These are phyloP conservation scores for Passalora sequoiae DNA, from an alignment of 2,329 filamentous ascomycete species.

Conservation along the genomic window DNA sequence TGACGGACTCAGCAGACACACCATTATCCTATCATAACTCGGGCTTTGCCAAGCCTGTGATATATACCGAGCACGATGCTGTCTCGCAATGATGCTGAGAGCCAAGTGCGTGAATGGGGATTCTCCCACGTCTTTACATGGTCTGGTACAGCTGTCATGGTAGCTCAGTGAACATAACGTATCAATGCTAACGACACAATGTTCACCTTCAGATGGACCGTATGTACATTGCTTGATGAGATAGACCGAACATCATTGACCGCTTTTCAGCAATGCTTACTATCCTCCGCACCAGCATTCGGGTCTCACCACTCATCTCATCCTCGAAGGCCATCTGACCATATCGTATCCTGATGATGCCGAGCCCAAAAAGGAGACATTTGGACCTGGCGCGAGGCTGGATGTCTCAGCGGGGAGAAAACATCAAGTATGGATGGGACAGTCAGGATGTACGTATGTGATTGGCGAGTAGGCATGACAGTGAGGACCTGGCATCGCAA, in stretches of 20 bases:
- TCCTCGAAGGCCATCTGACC: slow-evolving; percentile 60
- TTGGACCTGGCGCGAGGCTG: slow-evolving; percentile 56
- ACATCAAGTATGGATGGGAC: slow-evolving; percentile 67
- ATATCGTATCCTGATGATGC: slow-evolving; percentile 61
- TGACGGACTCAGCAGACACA: too few relatives aligned
- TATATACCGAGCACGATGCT: too few relatives aligned
- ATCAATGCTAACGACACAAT: background rate
- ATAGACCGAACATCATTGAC: background rate
- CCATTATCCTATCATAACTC: too few relatives aligned
- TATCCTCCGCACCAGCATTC: slow-evolving; percentile 64
- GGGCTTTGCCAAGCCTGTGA: too few relatives aligned
- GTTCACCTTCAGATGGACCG: slow-evolving; percentile 49
- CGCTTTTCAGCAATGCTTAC: slow-evolving; percentile 53
- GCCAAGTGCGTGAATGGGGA: slow-evolving; percentile 63
- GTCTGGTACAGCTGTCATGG: slow-evolving; percentile 46
- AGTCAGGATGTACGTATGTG: slow-evolving; percentile 54
- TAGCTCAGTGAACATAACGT: too few relatives aligned
- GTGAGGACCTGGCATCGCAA: too few relatives aligned
- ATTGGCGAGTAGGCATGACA: slow-evolving; percentile 17
- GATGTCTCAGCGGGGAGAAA: slow-evolving; percentile 60
- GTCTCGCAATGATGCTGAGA: slow-evolving; percentile 50
- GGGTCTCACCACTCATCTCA: slow-evolving; percentile 63
- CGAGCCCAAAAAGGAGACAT: slow-evolving; percentile 52
- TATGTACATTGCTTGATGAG: slow-evolving; percentile 41
- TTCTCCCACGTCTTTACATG: slow-evolving; percentile 67